Percentiles rank a stretch among this genome's conserved stretches.
Evolutionary conservation across 2,329 filamentous ascomycete species (phyloP).

Genomic region (Byssoonygena ceratinophila): DNA sequence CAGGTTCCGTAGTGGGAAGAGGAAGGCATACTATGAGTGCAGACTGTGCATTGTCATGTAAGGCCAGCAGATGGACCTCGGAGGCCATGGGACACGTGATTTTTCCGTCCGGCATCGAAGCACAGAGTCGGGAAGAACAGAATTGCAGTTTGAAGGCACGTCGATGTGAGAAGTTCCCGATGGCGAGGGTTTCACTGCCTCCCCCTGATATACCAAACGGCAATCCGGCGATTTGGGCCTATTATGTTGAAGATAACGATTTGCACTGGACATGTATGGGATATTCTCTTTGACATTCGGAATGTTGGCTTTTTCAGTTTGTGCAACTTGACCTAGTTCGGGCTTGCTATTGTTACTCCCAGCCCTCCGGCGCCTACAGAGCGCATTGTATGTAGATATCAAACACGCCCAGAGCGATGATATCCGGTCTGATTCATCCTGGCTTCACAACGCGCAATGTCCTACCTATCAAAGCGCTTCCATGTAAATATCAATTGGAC

Average conservation of each 20-base stretch:
- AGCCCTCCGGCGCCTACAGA: neutral
- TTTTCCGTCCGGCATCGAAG: neutral
- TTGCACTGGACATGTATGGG: neutral
- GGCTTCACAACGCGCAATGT: neutral
- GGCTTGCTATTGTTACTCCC: neutral
- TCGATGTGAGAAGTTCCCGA: neutral
- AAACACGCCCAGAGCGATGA: neutral
- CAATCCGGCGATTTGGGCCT: neutral
- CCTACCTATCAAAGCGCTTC: neutral
- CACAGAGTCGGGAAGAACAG: neutral
- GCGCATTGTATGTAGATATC: neutral
- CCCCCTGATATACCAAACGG: neutral
- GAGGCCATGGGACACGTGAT: neutral
- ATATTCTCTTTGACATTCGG: neutral
- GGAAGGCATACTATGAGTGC: constrained; percentile 3
- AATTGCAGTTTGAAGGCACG: neutral
- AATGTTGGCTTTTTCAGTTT: neutral
- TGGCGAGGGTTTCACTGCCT: neutral
- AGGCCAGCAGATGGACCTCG: neutral
- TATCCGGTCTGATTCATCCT: neutral
- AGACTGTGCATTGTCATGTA: constrained; percentile 15
- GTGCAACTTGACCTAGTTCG: neutral
- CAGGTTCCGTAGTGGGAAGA: neutral
- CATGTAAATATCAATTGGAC: too few relatives aligned
- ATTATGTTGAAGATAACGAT: neutral